Evolutionary conservation across 1,139 yeast genomes (phyloP).

Genomic region (Diutina neorugosa): DNA sequence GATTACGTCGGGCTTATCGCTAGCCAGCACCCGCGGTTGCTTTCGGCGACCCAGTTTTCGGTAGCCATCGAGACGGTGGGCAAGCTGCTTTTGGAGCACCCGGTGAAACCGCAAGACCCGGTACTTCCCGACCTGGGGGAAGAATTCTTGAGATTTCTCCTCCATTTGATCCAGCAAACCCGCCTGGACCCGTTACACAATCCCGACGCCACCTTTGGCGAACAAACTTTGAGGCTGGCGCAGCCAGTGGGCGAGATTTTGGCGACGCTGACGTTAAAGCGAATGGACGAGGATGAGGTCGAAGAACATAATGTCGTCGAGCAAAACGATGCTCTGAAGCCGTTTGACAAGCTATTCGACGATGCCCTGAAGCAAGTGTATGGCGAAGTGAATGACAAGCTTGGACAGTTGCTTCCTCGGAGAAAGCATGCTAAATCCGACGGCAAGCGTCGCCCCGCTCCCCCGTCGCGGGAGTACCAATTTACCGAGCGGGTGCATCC

Average conservation of each 20-base stretch:
- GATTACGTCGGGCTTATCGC: slow-evolving; percentile 23
- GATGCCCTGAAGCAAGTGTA: neutral
- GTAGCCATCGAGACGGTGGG: slow-evolving; percentile 51
- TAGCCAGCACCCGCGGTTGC: slow-evolving; percentile 41
- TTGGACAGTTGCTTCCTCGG: neutral
- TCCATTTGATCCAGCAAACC: slow-evolving; percentile 7
- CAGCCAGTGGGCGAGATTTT: slow-evolving; percentile 27
- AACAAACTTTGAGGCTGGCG: slow-evolving; percentile 19
- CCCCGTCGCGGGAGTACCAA: neutral
- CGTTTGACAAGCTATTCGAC: slow-evolving; percentile 7
- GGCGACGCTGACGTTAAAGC: slow-evolving; percentile 25
- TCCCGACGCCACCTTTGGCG: slow-evolving; percentile 16
- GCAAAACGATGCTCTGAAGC: slow-evolving; percentile 22
- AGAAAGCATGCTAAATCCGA: neutral
- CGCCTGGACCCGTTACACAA: slow-evolving; percentile 15
- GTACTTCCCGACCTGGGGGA: slow-evolving; percentile 17
- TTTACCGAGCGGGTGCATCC: slow-evolving; percentile 18
- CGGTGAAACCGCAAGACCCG: slow-evolving; percentile 15
- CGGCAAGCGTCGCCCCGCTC: neutral
- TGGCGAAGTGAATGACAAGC: neutral
- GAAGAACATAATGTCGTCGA: slow-evolving; percentile 12
- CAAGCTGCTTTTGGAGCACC: slow-evolving; percentile 34
- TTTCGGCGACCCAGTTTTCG: slow-evolving; percentile 46
- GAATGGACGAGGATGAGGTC: slow-evolving; percentile 14
- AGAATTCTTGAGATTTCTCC: slow-evolving; percentile 29